These are phyloP conservation scores for Neonectria ditissima DNA, from an alignment of 2,329 filamentous ascomycete genomes.

Conservation along the genomic window DNA sequence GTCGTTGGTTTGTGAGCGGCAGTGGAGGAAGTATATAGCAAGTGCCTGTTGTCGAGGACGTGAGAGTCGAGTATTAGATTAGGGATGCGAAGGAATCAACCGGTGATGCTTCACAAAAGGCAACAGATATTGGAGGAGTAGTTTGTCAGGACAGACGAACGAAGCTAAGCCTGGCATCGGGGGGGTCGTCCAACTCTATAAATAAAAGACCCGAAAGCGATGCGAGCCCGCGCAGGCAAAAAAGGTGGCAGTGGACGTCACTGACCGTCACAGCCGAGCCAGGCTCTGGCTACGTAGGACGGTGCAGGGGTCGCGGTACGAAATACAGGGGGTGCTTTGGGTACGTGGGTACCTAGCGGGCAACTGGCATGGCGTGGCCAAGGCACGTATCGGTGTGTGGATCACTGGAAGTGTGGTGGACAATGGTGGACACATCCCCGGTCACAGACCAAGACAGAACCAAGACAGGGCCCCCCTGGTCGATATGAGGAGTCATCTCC, in stretches of 20 bases:
- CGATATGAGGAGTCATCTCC: not conserved
- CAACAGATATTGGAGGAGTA: constrained; percentile 5
- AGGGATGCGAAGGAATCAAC: constrained; percentile 14
- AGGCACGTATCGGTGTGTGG: constrained; percentile 21
- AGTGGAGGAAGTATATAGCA: not conserved
- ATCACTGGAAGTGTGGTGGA: no score
- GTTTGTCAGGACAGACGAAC: not conserved
- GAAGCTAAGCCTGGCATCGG: constrained; percentile 9
- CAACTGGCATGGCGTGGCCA: constrained; percentile 15
- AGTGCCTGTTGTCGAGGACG: not conserved
- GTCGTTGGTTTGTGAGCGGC: no score
- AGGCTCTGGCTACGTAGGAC: constrained; percentile 8
- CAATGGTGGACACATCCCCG: no score
- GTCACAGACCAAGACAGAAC: not conserved
- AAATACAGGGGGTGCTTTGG: not conserved
- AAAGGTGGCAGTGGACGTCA: constrained; percentile 24
- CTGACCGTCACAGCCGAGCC: constrained; percentile 24
- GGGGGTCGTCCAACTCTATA: constrained; percentile 25
- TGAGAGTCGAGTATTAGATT: constrained; percentile 8
- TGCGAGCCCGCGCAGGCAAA: constrained; percentile 4
- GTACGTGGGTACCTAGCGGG: constrained; percentile 3
- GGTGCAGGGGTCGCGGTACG: not conserved
- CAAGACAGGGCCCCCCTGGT: not conserved
- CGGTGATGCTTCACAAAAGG: constrained; percentile 17
- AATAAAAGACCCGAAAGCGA: constrained; percentile 21